Conservation (phyloP, 2,329 filamentous ascomycete species). For the Ophiostoma sp. region DNA sequence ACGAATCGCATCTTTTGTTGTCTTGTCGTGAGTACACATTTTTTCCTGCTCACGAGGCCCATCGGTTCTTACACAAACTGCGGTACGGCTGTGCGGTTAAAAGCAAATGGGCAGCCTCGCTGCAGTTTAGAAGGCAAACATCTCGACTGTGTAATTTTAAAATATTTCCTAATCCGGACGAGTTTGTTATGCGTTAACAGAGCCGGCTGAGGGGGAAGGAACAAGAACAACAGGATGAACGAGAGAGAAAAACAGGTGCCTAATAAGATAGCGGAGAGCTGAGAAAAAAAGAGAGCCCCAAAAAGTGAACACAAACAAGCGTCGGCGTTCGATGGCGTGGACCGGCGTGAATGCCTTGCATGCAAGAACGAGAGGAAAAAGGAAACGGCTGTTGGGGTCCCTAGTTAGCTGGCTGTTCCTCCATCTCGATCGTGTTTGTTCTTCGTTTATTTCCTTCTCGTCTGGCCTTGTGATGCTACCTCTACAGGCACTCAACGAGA, state of each 20-base stretch:
- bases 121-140: not conserved
- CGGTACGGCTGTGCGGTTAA: slow-evolving; percentile 38
- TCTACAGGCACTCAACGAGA: too few relatives aligned
- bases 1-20: not conserved
- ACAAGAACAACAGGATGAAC: not conserved
- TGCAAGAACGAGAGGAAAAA: not conserved
- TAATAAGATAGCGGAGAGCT: not conserved
- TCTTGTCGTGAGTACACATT: not conserved
- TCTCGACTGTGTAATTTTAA: slow-evolving; percentile 26
- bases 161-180: slow-evolving; percentile 48
- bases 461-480: not conserved
- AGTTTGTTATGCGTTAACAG: slow-evolving; percentile 45
- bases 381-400: not conserved
- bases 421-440: not conserved
- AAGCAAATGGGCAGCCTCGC: slow-evolving; percentile 6
- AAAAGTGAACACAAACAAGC: not conserved
- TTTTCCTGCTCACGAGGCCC: not conserved
- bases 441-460: not conserved
- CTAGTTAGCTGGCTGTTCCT: not conserved
- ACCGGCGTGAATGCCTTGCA: not conserved
- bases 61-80: not conserved
- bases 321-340: not conserved
- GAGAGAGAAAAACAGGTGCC: not conserved
- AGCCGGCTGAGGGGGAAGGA: not conserved
- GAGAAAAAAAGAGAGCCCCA: too few relatives aligned